Evolutionary conservation across 2,329 filamentous ascomycete genomes (phyloP).

Genomic region (Fusarium keratoplasticum): DNA sequence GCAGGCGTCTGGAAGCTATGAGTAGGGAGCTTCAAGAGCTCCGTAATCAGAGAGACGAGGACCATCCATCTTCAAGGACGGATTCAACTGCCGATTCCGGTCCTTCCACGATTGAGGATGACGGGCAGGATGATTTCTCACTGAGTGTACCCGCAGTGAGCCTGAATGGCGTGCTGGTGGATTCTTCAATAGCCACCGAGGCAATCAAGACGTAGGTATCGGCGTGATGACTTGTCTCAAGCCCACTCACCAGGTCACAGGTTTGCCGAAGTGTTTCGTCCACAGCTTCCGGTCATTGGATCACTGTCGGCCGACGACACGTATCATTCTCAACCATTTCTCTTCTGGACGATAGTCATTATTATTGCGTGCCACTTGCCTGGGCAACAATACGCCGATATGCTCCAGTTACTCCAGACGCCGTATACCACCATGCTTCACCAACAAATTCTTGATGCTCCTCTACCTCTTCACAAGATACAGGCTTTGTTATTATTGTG

Average conservation of each 20-base stretch:
- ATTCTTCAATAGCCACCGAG: slow-evolving; percentile 11
- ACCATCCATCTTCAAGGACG: neutral
- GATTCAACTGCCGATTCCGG: slow-evolving; percentile 6
- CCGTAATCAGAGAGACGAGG: slow-evolving; percentile 19
- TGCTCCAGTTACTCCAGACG: neutral
- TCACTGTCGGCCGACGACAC: neutral
- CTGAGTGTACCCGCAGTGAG: neutral
- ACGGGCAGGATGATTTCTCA: slow-evolving; percentile 20
- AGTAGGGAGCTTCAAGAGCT: slow-evolving; percentile 37
- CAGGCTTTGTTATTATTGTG: slow-evolving; percentile 27
- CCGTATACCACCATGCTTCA: slow-evolving; percentile 23
- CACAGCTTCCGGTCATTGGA: slow-evolving; percentile 25
- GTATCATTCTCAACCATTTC: slow-evolving; percentile 15
- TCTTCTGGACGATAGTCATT: slow-evolving; percentile 37
- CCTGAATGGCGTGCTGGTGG: slow-evolving; percentile 5
- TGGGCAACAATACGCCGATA: neutral
- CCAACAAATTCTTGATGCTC: slow-evolving; percentile 11
- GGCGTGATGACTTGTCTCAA: fast-evolving
- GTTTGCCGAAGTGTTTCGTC: slow-evolving; percentile 31
- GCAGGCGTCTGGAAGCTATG: slow-evolving; percentile 34
- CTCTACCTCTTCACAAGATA: slow-evolving; percentile 30
- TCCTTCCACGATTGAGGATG: neutral
- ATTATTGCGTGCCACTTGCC: slow-evolving; percentile 21
- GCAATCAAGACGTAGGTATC: slow-evolving; percentile 20
- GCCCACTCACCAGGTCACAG: slow-evolving; percentile 7